phyloP scores from a whole-genome alignment of 352 stramenopile genomes.

The Globisporangium splendens region DNA sequence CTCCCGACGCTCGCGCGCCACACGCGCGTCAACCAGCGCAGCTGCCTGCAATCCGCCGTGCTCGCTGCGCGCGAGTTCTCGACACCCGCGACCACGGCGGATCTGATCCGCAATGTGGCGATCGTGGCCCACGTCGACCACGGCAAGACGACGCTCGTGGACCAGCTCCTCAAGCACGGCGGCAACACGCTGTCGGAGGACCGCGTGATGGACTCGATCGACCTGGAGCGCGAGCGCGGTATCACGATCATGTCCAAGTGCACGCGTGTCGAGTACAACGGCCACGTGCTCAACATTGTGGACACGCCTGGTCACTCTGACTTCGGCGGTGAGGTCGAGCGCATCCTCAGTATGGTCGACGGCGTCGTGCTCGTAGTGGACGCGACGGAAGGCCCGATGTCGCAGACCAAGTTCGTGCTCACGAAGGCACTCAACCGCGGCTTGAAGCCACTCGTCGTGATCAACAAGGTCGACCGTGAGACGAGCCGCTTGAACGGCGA shows the following conservation, averaged over 20 bases:
- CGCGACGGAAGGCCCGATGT: conserved; percentile 96
- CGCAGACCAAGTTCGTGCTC: conserved; percentile 99
- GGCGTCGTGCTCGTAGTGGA: conserved; percentile 97
- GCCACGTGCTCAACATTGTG: conserved; percentile 95
- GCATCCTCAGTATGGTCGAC: conserved; percentile 97
- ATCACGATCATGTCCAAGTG: conserved; percentile 99
- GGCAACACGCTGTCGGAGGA: conserved; percentile 86
- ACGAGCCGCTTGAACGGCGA: conserved; percentile 90
- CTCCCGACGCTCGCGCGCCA: conserved; percentile 42
- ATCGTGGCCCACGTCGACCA: conserved; percentile 97
- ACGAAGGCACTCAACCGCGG: conserved; percentile 92
- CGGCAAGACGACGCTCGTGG: conserved; percentile 98
- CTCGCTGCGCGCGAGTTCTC: conserved; percentile 41
- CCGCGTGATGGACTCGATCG: conserved; percentile 98
- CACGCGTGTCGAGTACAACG: conserved; percentile 94
- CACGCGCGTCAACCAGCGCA: conserved; percentile 24
- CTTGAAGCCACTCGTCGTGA: conserved; percentile 94
- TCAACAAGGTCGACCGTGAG: conserved; percentile 98
- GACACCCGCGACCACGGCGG: conserved; percentile 22
- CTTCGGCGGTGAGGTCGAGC: conserved; percentile 98
- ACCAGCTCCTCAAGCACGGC: conserved; percentile 96
- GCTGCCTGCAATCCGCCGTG: conserved; percentile 13
- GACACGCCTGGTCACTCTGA: conserved; percentile 98
- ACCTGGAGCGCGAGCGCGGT: conserved; percentile 96
- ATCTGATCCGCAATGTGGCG: conserved; percentile 86